Percentiles rank a stretch among this genome's conserved stretches.
phyloP scores from a whole-genome alignment of 2,329 filamentous ascomycete species.

The Talaromyces marneffei region DNA sequence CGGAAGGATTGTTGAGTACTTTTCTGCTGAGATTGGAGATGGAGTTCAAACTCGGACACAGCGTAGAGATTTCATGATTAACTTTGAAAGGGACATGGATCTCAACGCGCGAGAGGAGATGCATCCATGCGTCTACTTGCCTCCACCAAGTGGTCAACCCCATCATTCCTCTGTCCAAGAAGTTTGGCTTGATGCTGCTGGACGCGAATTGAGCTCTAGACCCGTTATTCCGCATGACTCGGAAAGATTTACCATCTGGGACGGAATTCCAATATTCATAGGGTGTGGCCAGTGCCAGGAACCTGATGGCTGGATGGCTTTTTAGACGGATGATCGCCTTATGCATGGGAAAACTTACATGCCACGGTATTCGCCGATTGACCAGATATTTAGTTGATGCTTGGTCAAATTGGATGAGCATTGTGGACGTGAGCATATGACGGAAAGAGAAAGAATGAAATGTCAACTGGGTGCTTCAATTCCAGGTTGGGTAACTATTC shows the following conservation, averaged over 20 bases:
- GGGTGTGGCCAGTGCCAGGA: conserved; percentile 31
- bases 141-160: conserved; percentile 23
- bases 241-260: conserved; percentile 30
- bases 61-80: conserved; percentile 40
- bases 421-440: neutral
- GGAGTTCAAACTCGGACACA: conserved; percentile 36
- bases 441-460: neutral
- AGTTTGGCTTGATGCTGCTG: conserved; percentile 37
- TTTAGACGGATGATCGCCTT: neutral
- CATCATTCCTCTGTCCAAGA: conserved; percentile 29
- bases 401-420: neutral
- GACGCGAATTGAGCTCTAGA: conserved; percentile 26
- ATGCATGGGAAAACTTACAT: neutral
- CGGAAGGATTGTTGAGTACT: conserved; percentile 36
- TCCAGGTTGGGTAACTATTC: neutral
- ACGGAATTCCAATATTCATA: conserved; percentile 32
- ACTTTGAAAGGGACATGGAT: conserved; percentile 37
- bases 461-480: neutral
- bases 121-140: conserved; percentile 33
- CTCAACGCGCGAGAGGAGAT: conserved; percentile 34
- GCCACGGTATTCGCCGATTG: neutral
- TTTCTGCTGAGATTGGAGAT: conserved; percentile 40
- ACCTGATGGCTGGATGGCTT: conserved; percentile 27
- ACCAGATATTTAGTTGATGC: neutral
- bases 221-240: conserved; percentile 28